Evolutionary conservation across 345 rosid genomes (phyloP), one percentile per base, ranked within the genome.

Genomic region (Acer campestre): DNA sequence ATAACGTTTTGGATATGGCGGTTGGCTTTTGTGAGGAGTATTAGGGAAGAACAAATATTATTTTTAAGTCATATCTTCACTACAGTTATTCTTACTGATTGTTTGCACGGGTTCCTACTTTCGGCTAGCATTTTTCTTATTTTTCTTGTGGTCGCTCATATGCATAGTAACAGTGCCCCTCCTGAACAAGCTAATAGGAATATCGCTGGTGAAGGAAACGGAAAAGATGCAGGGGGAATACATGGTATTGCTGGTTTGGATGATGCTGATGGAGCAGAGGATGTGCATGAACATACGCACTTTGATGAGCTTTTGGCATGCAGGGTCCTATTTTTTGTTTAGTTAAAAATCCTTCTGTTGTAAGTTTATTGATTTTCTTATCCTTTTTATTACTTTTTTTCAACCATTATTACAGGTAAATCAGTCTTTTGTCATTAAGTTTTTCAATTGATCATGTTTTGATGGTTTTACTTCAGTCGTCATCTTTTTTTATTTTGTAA

Each of bases 251-350:
- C 86, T 66, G 99, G 84, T 55, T 82, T 96, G 84, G 27, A 25
- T 25, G 27, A 25, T 25, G 27, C 27, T 25, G 27, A 25, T 25
- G 27, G 27, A 1, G 27, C 27, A 25, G 99, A 96, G 35, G 99
- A 94, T 75, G 98, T 80, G 99, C 99, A 29, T 7, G 98, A 94
- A 87, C 98, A 97, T 76, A 98, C 94, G 25, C 99, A 98, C 59
- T 97, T 97, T 81, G 99, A 94, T 64, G 99, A 97, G 87, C 93
- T 97, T 75, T 94, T 71, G 98, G 98, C 81, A 96, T 96, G 98
- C 98, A 94, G 89, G 98, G 99, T 70, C 98, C 99, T 23, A 97
- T 97, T 73, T 93, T 94, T 73, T 98, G 94, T 89, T 90, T 94
- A 85, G 98, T 97, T 85, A 98, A 94, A 85, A 97, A 97, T 87